These are phyloP conservation scores for Thielaviopsis punctulata DNA, from an alignment of 2,329 filamentous ascomycete species.

Conservation along the genomic window DNA sequence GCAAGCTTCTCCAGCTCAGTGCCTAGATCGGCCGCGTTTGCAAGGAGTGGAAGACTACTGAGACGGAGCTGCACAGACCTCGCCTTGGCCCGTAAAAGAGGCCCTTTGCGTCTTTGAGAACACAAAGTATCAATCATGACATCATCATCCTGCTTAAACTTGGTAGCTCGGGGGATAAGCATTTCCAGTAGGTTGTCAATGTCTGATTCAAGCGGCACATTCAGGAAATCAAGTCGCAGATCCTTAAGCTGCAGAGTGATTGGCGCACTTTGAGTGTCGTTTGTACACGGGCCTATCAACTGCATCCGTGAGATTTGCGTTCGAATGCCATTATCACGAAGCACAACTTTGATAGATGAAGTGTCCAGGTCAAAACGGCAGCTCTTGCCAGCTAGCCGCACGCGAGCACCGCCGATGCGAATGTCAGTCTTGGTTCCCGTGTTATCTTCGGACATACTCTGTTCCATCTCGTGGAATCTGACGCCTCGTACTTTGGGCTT, in stretches of 20 bases:
- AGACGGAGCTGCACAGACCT: conserved; percentile 47
- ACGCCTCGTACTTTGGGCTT: conserved; percentile 35
- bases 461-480: conserved; percentile 36
- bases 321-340: conserved; percentile 53
- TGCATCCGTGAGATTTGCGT: conserved; percentile 61
- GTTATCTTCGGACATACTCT: conserved; percentile 25
- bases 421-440: conserved; percentile 51
- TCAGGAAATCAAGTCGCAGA: conserved; percentile 55
- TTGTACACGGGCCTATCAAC: conserved; percentile 45
- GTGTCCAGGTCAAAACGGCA: conserved; percentile 60
- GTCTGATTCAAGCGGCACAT: conserved; percentile 59
- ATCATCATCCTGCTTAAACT: conserved; percentile 78
- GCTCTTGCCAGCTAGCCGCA: conserved; percentile 61
- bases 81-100: conserved; percentile 56
- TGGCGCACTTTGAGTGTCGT: conserved; percentile 34
- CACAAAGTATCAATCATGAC: conserved; percentile 87
- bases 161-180: conserved; percentile 80
- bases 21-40: conserved; percentile 50
- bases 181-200: conserved; percentile 67
- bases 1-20: conserved; percentile 70
- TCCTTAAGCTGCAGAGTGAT: conserved; percentile 46
- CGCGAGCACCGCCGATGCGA: conserved; percentile 56
- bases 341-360: conserved; percentile 66
- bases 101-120: conserved; percentile 70
- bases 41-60: conserved; percentile 45